Percentiles rank a stretch among this genome's conserved stretches.
Conservation (phyloP, 306 rosid species). For the Fagus crenata region DNA sequence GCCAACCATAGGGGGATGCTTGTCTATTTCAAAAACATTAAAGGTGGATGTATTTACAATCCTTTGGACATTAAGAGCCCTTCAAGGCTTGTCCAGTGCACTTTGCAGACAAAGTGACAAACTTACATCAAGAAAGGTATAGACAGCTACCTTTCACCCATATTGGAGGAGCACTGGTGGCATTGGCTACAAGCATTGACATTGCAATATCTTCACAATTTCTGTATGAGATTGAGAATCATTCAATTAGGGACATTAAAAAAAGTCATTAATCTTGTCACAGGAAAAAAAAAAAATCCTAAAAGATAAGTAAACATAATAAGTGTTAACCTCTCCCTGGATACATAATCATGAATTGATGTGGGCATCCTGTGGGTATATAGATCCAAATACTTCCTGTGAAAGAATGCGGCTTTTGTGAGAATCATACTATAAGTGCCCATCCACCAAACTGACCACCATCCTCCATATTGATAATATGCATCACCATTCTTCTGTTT, state of each 20-base stretch:
- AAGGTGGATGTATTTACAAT: neutral
- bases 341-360: slow-evolving; percentile 48
- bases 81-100: neutral
- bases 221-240: slow-evolving; percentile 32
- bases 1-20: neutral
- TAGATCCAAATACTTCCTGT: slow-evolving; percentile 54
- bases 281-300: neutral
- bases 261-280: neutral
- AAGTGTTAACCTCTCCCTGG: slow-evolving; percentile 43
- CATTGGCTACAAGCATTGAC: slow-evolving; percentile 59
- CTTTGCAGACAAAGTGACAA: neutral
- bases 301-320: slow-evolving; percentile 7
- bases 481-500: slow-evolving; percentile 45
- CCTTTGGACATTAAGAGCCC: neutral
- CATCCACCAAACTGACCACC: slow-evolving; percentile 74
- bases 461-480: slow-evolving; percentile 57
- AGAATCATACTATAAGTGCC: slow-evolving; percentile 66
- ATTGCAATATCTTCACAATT: slow-evolving; percentile 64
- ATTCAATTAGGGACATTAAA: slow-evolving; percentile 1
- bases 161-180: slow-evolving; percentile 53
- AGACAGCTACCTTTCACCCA: slow-evolving; percentile 56
- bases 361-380: slow-evolving; percentile 42
- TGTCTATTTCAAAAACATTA: neutral
- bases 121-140: neutral
- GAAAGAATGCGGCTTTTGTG: slow-evolving; percentile 65